phyloP scores from a whole-genome alignment of 1,139 yeast species.

The Lodderomyces elongisporus region DNA sequence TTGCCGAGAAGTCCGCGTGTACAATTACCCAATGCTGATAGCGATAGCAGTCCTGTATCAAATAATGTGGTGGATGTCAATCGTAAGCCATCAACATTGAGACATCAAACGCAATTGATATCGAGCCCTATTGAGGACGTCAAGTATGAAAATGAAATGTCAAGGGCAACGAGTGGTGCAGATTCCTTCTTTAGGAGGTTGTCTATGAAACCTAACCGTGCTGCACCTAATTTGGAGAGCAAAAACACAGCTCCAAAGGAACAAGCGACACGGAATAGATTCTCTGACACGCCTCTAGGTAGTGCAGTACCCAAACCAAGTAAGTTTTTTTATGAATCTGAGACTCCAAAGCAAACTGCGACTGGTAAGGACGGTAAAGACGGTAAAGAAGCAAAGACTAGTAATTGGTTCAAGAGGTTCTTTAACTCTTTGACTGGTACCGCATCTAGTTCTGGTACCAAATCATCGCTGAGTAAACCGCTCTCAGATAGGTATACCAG shows the following conservation, averaged over 20 bases:
- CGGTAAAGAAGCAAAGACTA: slow-evolving; percentile 8
- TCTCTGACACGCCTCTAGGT: too few relatives aligned
- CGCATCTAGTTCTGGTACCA: slow-evolving; percentile 4
- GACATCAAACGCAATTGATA: slow-evolving; percentile 7
- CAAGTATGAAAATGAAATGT: too few relatives aligned
- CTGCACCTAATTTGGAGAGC: slow-evolving; percentile 43
- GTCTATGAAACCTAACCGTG: slow-evolving; percentile 40
- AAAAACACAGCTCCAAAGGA: too few relatives aligned
- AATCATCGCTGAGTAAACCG: slow-evolving; percentile 5
- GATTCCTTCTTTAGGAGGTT: slow-evolving; percentile 26
- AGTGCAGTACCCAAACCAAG: slow-evolving; percentile 26
- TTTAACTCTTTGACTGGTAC: slow-evolving; percentile 21
- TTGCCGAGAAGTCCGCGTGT: slow-evolving; percentile 11
- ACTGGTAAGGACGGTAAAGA: slow-evolving; percentile 11
- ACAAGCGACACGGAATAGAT: too few relatives aligned
- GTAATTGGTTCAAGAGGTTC: slow-evolving; percentile 38
- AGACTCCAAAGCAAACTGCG: background rate
- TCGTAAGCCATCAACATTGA: background rate
- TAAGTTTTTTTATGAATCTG: slow-evolving; percentile 4
- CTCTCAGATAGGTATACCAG: slow-evolving; percentile 2
- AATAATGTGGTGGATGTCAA: slow-evolving; percentile 1
- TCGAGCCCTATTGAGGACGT: slow-evolving; percentile 46
- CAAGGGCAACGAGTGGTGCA: too few relatives aligned
- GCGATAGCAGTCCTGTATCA: slow-evolving; percentile 5
- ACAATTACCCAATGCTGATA: slow-evolving; percentile 9